A percentile compares a stretch with the other conserved stretches of the same genome.
phyloP scores from a whole-genome alignment of 495 filamentous ascomycete species.

The Aspergillus bertholletiae region DNA sequence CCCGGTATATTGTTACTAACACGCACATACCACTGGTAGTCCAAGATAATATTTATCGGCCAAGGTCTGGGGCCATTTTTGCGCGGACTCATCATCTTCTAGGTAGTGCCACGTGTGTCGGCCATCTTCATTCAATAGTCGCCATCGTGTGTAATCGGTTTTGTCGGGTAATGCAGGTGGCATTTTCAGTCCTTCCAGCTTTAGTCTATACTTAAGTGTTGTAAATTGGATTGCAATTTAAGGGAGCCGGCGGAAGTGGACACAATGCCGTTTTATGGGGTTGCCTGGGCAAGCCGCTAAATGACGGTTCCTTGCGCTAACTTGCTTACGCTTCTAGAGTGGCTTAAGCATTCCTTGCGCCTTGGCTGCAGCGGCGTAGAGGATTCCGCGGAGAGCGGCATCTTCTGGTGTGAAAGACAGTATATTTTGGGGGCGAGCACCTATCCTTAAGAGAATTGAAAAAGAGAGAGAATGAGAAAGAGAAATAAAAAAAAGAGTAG shows the following conservation, averaged over 20 bases:
- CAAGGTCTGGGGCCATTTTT: neutral
- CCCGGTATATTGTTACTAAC: too few species aligned
- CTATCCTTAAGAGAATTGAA: too few species aligned
- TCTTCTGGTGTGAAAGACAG: too few species aligned
- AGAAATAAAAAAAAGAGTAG: too few species aligned
- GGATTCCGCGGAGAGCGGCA: too few species aligned
- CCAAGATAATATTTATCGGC: neutral
- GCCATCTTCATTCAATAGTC: conserved; percentile 5
- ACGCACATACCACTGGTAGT: neutral
- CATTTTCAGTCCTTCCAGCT: too few species aligned
- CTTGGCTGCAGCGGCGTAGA: too few species aligned
- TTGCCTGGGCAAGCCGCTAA: neutral
- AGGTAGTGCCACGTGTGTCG: conserved; percentile 12
- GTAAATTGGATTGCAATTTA: neutral
- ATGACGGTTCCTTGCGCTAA: neutral
- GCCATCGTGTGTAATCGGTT: conserved; percentile 5
- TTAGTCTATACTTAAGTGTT: neutral
- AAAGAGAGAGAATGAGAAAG: too few species aligned
- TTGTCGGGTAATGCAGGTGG: neutral
- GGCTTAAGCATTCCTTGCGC: too few species aligned
- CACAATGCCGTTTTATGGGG: neutral
- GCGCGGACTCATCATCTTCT: conserved; percentile 2
- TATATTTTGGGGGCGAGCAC: too few species aligned
- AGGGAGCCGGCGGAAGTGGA: neutral
- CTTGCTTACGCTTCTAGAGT: too few species aligned